phyloP scores from a whole-genome alignment of 2,329 filamentous ascomycete species.

The Cercospora brassicicola region DNA sequence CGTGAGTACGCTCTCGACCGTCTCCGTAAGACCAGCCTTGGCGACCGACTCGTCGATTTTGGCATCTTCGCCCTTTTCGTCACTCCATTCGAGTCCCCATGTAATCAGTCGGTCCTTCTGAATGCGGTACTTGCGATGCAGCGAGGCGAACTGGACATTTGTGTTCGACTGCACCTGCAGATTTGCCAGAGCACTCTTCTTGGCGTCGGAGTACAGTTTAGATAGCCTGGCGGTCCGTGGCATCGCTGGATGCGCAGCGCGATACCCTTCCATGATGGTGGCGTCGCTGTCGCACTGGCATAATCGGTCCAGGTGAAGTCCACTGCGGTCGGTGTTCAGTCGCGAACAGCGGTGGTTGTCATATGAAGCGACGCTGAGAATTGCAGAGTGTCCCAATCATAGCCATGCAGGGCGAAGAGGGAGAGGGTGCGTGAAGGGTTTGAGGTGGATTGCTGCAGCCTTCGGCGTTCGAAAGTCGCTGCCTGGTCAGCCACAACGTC shows the following conservation, averaged over 20 bases:
- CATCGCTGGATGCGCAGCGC: conserved; percentile 19
- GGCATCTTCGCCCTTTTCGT: conserved; percentile 63
- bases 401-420: neutral
- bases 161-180: conserved; percentile 58
- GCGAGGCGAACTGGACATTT: conserved; percentile 65
- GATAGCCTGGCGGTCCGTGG: conserved; percentile 51
- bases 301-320: neutral
- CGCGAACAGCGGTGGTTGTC: neutral
- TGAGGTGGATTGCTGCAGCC: conserved; percentile 11
- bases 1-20: conserved; percentile 74
- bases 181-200: conserved; percentile 65
- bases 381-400: neutral
- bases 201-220: conserved; percentile 77
- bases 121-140: conserved; percentile 75
- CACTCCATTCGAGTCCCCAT: conserved; percentile 81
- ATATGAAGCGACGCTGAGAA: neutral
- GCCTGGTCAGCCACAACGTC: conserved; percentile 16
- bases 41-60: conserved; percentile 72
- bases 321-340: neutral
- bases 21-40: conserved; percentile 68
- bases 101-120: conserved; percentile 76
- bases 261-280: conserved; percentile 10
- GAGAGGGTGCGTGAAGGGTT: neutral
- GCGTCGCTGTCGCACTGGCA: conserved; percentile 3
- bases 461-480: conserved; percentile 16